These are phyloP conservation scores for Amanita molliuscula DNA, from an alignment of 768 basidiomycete genomes.

Conservation along the genomic window DNA sequence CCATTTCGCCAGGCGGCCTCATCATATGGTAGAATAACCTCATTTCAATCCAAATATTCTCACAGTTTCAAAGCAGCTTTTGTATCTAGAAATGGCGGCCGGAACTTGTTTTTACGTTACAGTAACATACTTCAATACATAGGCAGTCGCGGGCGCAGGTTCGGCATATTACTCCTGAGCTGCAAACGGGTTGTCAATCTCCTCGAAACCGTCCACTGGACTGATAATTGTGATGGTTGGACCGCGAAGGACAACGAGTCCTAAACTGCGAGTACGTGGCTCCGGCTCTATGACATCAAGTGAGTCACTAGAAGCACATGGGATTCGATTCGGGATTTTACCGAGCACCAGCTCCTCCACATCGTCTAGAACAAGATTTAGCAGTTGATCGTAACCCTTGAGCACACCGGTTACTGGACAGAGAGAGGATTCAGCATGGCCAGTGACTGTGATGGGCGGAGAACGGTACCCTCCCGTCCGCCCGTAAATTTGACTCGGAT, in stretches of 20 bases:
- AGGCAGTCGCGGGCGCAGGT: background rate
- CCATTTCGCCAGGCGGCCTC: slow-evolving; percentile 86
- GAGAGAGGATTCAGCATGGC: slow-evolving; percentile 5
- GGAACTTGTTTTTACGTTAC: background rate
- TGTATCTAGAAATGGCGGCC: too few relatives aligned
- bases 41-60: too few relatives aligned
- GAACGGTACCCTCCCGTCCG: slow-evolving; percentile 72
- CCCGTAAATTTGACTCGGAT: slow-evolving; percentile 98
- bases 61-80: too few relatives aligned
- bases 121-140: background rate
- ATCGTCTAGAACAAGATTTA: slow-evolving; percentile 96
- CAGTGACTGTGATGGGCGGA: background rate
- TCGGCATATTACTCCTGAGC: slow-evolving; percentile 44
- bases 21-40: background rate
- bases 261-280: slow-evolving; percentile 55
- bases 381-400: slow-evolving; percentile 93
- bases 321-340: slow-evolving; percentile 19
- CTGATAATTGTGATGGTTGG: slow-evolving; percentile 92
- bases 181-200: slow-evolving; percentile 85
- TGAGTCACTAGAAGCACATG: background rate
- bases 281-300: slow-evolving; percentile 39
- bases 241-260: slow-evolving; percentile 84
- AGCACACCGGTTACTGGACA: slow-evolving; percentile 75
- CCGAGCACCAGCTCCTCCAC: slow-evolving; percentile 78
- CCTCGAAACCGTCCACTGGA: slow-evolving; percentile 91